Base-by-base conservation (phyloP, 805 yeast genomes). In the Pichia scutulata region DNA sequence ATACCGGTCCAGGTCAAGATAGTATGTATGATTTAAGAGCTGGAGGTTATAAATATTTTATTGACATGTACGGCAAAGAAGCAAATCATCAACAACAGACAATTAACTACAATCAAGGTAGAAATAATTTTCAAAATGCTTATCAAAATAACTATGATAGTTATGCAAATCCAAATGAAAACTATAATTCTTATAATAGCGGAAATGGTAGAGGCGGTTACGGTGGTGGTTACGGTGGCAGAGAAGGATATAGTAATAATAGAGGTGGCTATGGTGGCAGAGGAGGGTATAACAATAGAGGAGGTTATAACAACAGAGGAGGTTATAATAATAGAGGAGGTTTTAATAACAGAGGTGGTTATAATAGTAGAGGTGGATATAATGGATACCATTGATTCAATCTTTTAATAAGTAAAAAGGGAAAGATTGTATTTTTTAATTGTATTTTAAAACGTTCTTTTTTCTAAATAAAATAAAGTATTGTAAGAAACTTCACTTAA, bases 1-100 rank as follows among this genome's bases (percentile, higher is more conserved):
- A 77, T 55, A 70, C 74, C 42, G 83, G 83, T 0, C 81, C 81
- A n/a, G 64, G 61, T 25, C 75, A 78, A 13, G 64, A 68, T 7
- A 64, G 73, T 4, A 73, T 70, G 60, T 51, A 51, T 26, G 74
- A 75, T 56, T 66, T 73, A 26, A 68, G 82, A 49, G 68, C 67
- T 37, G 82, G 82, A 46, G 81, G 82, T 4, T 77, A 72, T 55
- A 71, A 73, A 52, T 67, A 74, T 13, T 76, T 75, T 51, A 58
- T 75, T 22, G 60, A 59, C 53, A 63, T 64, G 64, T 65, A 55
- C 57, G 57, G 58, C 45, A 58, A 59, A 53, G 64, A 68, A 52
- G 48, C 54, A 43, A 48, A 53, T 40, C 55, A 57, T 30, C 60
- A 63, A 37, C 59, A 60, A n/a, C 60, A 58, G 33, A 47, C 54